Evolutionary conservation across 345 rosid species (phyloP).

Genomic region (Erysimum cheiranthoides): DNA sequence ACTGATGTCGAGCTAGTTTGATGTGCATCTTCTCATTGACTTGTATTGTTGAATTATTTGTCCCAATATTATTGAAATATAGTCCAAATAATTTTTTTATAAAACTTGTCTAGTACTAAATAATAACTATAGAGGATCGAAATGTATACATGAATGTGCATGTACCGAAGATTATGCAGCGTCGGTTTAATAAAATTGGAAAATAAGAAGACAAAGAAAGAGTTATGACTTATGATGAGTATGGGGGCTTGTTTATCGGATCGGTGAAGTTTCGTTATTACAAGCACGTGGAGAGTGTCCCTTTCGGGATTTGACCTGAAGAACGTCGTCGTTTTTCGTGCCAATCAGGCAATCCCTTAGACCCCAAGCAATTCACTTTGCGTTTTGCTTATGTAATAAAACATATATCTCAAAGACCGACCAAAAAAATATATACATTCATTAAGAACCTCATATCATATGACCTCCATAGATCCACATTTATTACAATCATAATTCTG

Average conservation of each 20-base stretch:
- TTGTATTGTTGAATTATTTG: background rate
- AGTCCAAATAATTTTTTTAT: background rate
- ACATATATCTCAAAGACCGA: conserved; percentile 39
- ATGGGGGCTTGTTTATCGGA: conserved; percentile 28
- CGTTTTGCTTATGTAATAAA: conserved; percentile 13
- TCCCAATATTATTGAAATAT: background rate
- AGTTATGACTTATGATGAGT: conserved; percentile 2
- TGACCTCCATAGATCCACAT: conserved; percentile 29
- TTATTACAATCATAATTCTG: conserved; percentile 19
- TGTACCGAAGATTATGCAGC: conserved; percentile 34
- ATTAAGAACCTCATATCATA: conserved; percentile 3
- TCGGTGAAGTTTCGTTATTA: conserved; percentile 22
- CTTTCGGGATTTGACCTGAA: conserved; percentile 10
- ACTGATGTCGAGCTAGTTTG: too few relatives aligned
- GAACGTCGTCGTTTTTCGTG: conserved; percentile 30
- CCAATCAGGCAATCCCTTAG: conserved; percentile 27
- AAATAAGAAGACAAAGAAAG: background rate
- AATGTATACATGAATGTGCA: conserved; percentile 13
- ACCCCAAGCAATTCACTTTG: conserved; percentile 37
- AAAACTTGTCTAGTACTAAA: background rate
- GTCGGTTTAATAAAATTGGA: conserved; percentile 4
- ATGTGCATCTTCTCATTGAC: too few relatives aligned
- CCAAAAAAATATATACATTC: conserved; percentile 6
- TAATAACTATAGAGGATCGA: background rate
- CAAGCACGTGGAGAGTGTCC: conserved; percentile 37